phyloP scores from a whole-genome alignment of 352 stramenopile species.

The Globisporangium spiculum region DNA sequence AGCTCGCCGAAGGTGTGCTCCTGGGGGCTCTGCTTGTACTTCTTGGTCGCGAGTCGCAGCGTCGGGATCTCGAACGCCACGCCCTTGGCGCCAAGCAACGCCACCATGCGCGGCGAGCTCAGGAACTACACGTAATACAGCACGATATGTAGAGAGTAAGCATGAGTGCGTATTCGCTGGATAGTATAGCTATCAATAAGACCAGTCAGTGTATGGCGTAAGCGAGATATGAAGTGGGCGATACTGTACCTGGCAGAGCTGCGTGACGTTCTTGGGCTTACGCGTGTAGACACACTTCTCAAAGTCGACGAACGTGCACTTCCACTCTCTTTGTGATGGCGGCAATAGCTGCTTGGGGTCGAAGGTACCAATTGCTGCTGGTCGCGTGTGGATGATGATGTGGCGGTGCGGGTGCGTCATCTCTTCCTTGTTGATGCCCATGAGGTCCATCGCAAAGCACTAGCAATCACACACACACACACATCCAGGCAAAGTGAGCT shows the following conservation, averaged over 20 bases:
- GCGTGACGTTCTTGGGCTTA: slow-evolving; percentile 79
- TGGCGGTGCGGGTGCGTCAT: slow-evolving; percentile 80
- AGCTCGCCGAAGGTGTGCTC: slow-evolving; percentile 37
- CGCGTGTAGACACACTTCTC: slow-evolving; percentile 63
- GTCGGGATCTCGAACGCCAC: slow-evolving; percentile 36
- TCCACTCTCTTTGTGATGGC: slow-evolving; percentile 20
- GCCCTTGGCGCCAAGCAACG: slow-evolving; percentile 42
- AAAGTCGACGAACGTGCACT: slow-evolving; percentile 76
- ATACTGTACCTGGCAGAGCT: slow-evolving; percentile 58
- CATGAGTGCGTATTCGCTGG: neutral
- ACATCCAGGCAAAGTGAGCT: neutral
- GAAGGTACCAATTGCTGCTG: neutral
- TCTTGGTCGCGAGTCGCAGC: slow-evolving; percentile 57
- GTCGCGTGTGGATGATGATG: slow-evolving; percentile 44
- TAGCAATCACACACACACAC: slow-evolving; percentile 11
- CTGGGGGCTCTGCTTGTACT: slow-evolving; percentile 55
- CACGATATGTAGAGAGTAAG: neutral
- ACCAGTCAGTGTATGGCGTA: neutral
- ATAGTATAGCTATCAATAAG: no score
- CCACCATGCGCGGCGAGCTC: slow-evolving; percentile 56
- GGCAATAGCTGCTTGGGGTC: neutral
- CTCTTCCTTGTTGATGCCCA: slow-evolving; percentile 79
- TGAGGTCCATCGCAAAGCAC: slow-evolving; percentile 72
- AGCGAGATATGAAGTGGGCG: neutral
- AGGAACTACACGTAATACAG: slow-evolving; percentile 41